Evolutionary conservation across 1,284 basidiomycete species (phyloP).

Genomic region (Rhodotorula sp.): DNA sequence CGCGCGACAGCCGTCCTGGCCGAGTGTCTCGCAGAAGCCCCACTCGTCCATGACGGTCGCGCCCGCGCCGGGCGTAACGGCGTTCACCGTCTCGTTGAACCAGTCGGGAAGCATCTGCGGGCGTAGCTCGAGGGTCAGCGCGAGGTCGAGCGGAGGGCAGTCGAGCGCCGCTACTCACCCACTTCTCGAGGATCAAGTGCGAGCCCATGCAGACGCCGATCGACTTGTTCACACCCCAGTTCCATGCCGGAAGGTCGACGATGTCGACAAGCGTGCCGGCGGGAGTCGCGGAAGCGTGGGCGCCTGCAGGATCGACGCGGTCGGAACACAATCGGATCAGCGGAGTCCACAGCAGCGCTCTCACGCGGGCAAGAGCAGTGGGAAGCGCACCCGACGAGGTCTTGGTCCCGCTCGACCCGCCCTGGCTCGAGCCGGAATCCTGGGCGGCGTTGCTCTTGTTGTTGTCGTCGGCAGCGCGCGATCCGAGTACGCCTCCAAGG

Average conservation of each 20-base stretch:
- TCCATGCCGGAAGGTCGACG: conserved; percentile 34
- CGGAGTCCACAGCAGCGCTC: neutral
- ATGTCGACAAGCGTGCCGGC: conserved; percentile 7
- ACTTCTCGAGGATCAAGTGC: conserved; percentile 44
- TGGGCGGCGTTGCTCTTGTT: conserved; percentile 7
- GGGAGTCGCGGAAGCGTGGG: conserved; percentile 1
- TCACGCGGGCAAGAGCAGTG: neutral
- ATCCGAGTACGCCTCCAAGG: conserved; percentile 39
- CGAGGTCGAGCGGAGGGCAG: neutral
- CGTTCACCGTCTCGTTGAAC: conserved; percentile 48
- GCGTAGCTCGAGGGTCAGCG: neutral
- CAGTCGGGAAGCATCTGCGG: conserved; percentile 43
- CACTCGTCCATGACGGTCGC: conserved; percentile 52
- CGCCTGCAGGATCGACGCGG: neutral
- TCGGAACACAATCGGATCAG: neutral
- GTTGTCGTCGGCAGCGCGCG: conserved; percentile 24
- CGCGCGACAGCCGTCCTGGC: conserved; percentile 14
- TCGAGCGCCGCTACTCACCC: conserved; percentile 45
- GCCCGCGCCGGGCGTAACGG: conserved; percentile 38
- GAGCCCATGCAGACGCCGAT: conserved; percentile 38
- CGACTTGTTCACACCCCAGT: conserved; percentile 36
- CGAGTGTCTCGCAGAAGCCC: conserved; percentile 44
- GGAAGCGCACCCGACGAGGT: neutral
- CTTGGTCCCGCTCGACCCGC: neutral
- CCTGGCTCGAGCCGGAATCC: neutral